phyloP scores from a whole-genome alignment of 805 yeast genomes.

The Wickerhamomyces rabaulensis region DNA sequence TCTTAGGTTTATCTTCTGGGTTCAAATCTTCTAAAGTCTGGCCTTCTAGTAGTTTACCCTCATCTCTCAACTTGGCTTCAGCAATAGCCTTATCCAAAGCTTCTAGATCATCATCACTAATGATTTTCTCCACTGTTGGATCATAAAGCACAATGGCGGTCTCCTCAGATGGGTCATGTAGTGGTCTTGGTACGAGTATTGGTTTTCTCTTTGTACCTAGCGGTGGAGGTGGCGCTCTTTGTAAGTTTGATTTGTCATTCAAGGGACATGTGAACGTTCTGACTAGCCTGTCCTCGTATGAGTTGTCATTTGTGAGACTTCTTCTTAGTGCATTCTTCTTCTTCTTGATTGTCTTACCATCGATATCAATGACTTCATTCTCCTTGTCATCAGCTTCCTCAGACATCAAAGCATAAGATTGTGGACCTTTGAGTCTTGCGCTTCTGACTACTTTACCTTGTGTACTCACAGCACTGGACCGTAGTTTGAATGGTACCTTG shows the following conservation, averaged over 20 bases:
- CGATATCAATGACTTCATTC: conserved; percentile 29
- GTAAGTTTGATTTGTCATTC: conserved; percentile 27
- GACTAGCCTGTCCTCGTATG: conserved; percentile 36
- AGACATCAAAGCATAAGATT: conserved; percentile 37
- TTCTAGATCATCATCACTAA: conserved; percentile 22
- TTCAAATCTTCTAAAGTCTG: conserved; percentile 18
- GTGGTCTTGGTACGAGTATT: conserved; percentile 75
- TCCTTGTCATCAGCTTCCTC: conserved; percentile 27
- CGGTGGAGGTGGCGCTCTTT: conserved; percentile 60
- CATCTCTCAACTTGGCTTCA: conserved; percentile 24
- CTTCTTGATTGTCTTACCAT: conserved; percentile 28
- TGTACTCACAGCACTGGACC: conserved; percentile 20
- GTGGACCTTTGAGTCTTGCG: conserved; percentile 32
- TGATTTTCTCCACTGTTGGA: conserved; percentile 72
- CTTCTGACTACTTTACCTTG: conserved; percentile 21
- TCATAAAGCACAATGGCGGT: conserved; percentile 92
- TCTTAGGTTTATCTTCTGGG: conserved; percentile 10
- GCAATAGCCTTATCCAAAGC: conserved; percentile 28
- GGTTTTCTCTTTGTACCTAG: conserved; percentile 75
- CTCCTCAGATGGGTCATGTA: conserved; percentile 93
- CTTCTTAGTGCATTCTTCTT: conserved; percentile 58
- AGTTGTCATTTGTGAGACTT: conserved; percentile 33
- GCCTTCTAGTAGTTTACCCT: conserved; percentile 18
- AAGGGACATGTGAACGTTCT: conserved; percentile 62
- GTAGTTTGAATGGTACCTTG: conserved; percentile 49